A percentile compares a stretch with the other conserved stretches of the same genome.
Conservation (phyloP, 179 eudicot species). For the Amaranthus tricolor region DNA sequence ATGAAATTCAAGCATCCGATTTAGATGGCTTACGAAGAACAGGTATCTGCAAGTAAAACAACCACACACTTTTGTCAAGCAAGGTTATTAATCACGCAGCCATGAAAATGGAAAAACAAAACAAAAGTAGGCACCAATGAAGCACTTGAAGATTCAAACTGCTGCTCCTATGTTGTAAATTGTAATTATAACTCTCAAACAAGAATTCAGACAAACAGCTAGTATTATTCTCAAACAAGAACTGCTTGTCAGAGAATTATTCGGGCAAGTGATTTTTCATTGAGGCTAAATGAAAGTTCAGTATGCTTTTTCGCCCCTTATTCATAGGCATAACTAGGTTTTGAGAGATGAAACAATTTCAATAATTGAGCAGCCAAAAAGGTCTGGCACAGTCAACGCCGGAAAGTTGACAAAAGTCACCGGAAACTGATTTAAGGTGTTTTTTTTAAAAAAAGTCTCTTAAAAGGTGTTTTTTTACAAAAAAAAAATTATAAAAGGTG, state of each 20-base stretch:
- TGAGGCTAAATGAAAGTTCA: not conserved
- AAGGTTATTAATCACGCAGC: not conserved
- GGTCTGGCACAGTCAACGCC: no score
- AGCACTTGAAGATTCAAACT: not conserved
- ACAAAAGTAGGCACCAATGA: not conserved
- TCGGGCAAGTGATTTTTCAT: not conserved
- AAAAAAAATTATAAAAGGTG: no score
- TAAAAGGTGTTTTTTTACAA: no score
- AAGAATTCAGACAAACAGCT: not conserved
- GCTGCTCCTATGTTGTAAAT: not conserved
- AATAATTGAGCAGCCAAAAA: not conserved
- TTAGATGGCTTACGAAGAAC: slow-evolving; percentile 31
- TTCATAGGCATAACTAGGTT: no score
- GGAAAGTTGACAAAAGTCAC: no score
- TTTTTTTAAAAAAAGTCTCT: no score
- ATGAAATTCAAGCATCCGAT: slow-evolving; percentile 7
- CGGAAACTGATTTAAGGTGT: no score
- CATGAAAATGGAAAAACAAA: not conserved
- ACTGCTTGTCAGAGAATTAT: not conserved
- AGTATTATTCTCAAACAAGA: not conserved
- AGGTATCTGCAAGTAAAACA: slow-evolving; percentile 31
- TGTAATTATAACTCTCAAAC: not conserved
- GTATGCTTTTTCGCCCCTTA: not conserved
- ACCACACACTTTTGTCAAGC: not conserved
- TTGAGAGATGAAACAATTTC: not conserved